phyloP scores from a whole-genome alignment of 2,329 filamentous ascomycete genomes.

The Mycosphaerella sp. region DNA sequence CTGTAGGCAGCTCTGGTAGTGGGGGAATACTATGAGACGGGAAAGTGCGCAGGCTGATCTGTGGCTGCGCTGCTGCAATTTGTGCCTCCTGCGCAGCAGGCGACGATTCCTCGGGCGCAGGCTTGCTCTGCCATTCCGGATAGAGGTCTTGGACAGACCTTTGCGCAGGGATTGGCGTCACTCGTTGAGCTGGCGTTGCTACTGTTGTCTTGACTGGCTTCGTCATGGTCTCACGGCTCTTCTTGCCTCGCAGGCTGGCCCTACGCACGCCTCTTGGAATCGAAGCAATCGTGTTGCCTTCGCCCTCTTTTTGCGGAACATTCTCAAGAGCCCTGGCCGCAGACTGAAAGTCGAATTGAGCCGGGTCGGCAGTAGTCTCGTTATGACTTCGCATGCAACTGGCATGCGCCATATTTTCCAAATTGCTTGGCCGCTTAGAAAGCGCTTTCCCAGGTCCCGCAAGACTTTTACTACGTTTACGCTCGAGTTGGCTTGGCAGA shows the following conservation, averaged over 20 bases:
- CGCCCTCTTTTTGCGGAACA: constrained; percentile 36
- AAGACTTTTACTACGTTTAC: constrained; percentile 17
- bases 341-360: constrained; percentile 37
- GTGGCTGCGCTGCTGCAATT: constrained; percentile 3
- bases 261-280: constrained; percentile 4
- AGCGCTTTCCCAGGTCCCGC: constrained; percentile 4
- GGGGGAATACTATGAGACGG: constrained; percentile 19
- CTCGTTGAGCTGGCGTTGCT: background rate
- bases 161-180: background rate
- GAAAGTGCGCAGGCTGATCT: background rate
- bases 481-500: background rate
- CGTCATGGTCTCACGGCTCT: background rate
- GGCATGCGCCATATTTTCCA: background rate
- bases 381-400: constrained; percentile 1
- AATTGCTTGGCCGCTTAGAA: background rate
- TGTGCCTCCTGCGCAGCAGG: constrained; percentile 10
- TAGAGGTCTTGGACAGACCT: constrained; percentile 28
- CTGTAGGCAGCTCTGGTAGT: constrained; percentile 30
- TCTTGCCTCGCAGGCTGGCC: constrained; percentile 3
- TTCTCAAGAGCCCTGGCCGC: constrained; percentile 39
- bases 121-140: constrained; percentile 28
- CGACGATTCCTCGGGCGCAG: constrained; percentile 14
- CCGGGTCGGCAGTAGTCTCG: background rate
- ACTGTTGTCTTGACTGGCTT: constrained; percentile 29
- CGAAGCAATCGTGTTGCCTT: constrained; percentile 17